Conservation (phyloP, 192 early-diverging fungal species). For the Chytriomyces sp. region DNA sequence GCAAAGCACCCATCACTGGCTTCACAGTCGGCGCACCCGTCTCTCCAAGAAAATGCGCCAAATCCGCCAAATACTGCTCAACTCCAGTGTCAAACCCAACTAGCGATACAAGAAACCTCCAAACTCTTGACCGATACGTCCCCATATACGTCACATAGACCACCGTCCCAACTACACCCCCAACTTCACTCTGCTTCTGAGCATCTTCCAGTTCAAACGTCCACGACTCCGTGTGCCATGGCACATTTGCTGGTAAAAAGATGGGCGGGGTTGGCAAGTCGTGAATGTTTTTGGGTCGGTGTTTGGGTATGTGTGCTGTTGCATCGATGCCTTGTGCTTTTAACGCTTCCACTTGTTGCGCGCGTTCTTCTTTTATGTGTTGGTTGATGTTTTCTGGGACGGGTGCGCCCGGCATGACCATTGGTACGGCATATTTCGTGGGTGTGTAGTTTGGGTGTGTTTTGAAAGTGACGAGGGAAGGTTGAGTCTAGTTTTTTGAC, state of each 20-base stretch:
- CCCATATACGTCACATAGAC: slow-evolving; percentile 27
- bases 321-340: slow-evolving; percentile 22
- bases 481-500: not conserved
- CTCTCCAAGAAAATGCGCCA: slow-evolving; percentile 23
- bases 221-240: slow-evolving; percentile 20
- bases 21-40: slow-evolving; percentile 3
- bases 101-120: slow-evolving; percentile 9
- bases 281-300: slow-evolving; percentile 10
- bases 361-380: slow-evolving; percentile 3
- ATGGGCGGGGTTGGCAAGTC: slow-evolving; percentile 14
- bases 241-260: slow-evolving; percentile 14
- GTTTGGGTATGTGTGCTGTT: slow-evolving; percentile 1
- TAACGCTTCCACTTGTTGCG: not conserved
- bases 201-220: slow-evolving; percentile 22
- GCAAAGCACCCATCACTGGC: slow-evolving; percentile 18
- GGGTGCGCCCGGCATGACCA: slow-evolving; percentile 26
- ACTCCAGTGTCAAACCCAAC: slow-evolving; percentile 12
- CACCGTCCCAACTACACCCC: not conserved
- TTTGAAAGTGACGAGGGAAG: not conserved
- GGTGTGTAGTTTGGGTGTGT: slow-evolving; percentile 25
- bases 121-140: not conserved
- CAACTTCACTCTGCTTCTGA: not conserved
- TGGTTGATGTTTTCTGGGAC: slow-evolving; percentile 30
- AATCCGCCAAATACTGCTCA: slow-evolving; percentile 5
- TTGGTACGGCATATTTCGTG: slow-evolving; percentile 14